Evolutionary conservation across 2,329 filamentous ascomycete species (phyloP).

Genomic region (Geoglossum cookeanum): DNA sequence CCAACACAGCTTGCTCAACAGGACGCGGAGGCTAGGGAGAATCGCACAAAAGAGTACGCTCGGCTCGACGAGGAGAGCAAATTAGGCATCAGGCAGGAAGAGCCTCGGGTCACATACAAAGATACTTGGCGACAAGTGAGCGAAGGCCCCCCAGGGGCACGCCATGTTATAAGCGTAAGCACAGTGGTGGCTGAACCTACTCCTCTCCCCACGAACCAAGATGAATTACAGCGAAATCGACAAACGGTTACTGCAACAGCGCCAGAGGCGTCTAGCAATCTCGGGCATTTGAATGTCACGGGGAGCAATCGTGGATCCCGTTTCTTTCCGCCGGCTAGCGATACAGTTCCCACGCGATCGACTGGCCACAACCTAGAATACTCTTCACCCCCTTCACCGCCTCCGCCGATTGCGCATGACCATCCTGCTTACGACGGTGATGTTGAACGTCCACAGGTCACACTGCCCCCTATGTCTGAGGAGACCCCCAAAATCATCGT

Average conservation of each 20-base stretch:
- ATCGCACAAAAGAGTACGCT: not conserved
- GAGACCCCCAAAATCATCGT: slow-evolving; percentile 47
- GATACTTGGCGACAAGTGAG: slow-evolving; percentile 23
- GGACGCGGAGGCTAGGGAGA: slow-evolving; percentile 2
- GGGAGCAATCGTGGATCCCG: slow-evolving; percentile 29
- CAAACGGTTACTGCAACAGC: not conserved
- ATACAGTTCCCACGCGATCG: slow-evolving; percentile 16
- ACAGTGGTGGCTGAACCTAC: not conserved
- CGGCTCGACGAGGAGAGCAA: slow-evolving; percentile 12
- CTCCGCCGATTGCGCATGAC: slow-evolving; percentile 51
- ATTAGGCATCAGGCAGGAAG: slow-evolving; percentile 20
- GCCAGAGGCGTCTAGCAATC: not conserved
- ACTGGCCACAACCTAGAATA: slow-evolving; percentile 14
- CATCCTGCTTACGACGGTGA: slow-evolving; percentile 59
- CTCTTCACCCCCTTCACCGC: slow-evolving; percentile 35
- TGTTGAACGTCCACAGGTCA: slow-evolving; percentile 44
- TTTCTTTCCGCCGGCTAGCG: slow-evolving; percentile 34
- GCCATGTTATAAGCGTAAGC: not conserved
- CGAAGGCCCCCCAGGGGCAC: not conserved
- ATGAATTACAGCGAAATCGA: not conserved
- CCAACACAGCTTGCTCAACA: not conserved
- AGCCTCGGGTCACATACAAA: slow-evolving; percentile 21
- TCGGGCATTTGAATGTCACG: not conserved
- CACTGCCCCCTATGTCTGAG: slow-evolving; percentile 34
- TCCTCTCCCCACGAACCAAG: not conserved